Percentiles rank a stretch among this genome's conserved stretches.
Evolutionary conservation across 345 rosid species (phyloP).

Genomic region (Citrus sinensis): DVS_A1.0 CM039164.1:19742001-19742500

Average conservation of each 20-base stretch:
- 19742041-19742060: constrained; percentile 16
- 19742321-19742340: not conserved
- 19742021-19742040: constrained; percentile 3
- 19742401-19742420: constrained; percentile 31
- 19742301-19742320: not conserved
- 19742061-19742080: constrained; percentile 32
- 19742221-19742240: not conserved
- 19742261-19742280: constrained; percentile 38
- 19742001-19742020: constrained; percentile 35
- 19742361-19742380: not conserved
- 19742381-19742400: not conserved
- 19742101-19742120: not conserved
- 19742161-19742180: constrained; percentile 12
- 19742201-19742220: too few relatives aligned
- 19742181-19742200: not conserved
- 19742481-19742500: not conserved
- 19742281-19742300: not conserved
- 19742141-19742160: not conserved
- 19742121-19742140: not conserved
- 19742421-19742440: constrained; percentile 25
- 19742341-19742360: not conserved
- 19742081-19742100: constrained; percentile 37
- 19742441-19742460: constrained; percentile 25
- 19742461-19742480: too few relatives aligned
- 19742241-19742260: constrained; percentile 30